phyloP scores from a whole-genome alignment of 2,329 filamentous ascomycete genomes.

The Colletotrichum theobromicola region DNA sequence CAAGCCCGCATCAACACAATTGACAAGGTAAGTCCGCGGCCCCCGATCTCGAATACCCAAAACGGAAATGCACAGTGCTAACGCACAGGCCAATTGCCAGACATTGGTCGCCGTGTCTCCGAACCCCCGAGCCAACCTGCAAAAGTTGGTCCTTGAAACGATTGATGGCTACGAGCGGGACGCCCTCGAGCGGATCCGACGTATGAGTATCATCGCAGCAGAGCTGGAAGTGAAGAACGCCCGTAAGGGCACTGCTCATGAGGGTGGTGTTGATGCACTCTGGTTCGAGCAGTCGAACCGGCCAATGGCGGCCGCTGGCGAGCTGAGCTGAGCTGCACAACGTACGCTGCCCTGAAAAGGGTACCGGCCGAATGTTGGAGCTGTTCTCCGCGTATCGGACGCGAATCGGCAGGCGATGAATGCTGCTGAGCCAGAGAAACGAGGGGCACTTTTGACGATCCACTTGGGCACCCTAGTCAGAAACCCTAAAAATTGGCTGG shows the following conservation, averaged over 20 bases:
- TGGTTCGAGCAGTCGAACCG: slow-evolving; percentile 36
- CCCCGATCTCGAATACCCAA: background rate
- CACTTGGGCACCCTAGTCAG: slow-evolving; percentile 9
- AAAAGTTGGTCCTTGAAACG: slow-evolving; percentile 70
- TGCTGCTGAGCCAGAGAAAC: slow-evolving; percentile 1
- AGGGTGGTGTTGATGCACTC: slow-evolving; percentile 30
- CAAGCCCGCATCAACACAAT: slow-evolving; percentile 86
- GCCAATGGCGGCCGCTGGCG: slow-evolving; percentile 9
- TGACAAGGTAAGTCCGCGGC: slow-evolving; percentile 60
- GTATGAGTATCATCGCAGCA: slow-evolving; percentile 76
- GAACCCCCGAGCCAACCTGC: slow-evolving; percentile 72
- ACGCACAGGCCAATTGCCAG: slow-evolving; percentile 37
- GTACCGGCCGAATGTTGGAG: slow-evolving; percentile 10
- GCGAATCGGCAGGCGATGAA: slow-evolving; percentile 3
- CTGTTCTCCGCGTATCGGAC: slow-evolving; percentile 12
- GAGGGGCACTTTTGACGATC: slow-evolving; percentile 9
- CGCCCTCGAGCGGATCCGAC: slow-evolving; percentile 76
- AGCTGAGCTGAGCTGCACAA: slow-evolving; percentile 9
- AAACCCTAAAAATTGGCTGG: slow-evolving; percentile 12
- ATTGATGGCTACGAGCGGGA: slow-evolving; percentile 76
- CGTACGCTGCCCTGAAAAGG: background rate
- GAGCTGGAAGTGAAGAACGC: slow-evolving; percentile 71
- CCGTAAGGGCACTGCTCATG: slow-evolving; percentile 7
- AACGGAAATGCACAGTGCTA: slow-evolving; percentile 1
- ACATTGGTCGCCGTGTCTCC: slow-evolving; percentile 75